A percentile compares a stretch with the other conserved stretches of the same genome.
Evolutionary conservation across 495 filamentous ascomycete species (phyloP).

Genomic region (Aspergillus hancockii): DNA sequence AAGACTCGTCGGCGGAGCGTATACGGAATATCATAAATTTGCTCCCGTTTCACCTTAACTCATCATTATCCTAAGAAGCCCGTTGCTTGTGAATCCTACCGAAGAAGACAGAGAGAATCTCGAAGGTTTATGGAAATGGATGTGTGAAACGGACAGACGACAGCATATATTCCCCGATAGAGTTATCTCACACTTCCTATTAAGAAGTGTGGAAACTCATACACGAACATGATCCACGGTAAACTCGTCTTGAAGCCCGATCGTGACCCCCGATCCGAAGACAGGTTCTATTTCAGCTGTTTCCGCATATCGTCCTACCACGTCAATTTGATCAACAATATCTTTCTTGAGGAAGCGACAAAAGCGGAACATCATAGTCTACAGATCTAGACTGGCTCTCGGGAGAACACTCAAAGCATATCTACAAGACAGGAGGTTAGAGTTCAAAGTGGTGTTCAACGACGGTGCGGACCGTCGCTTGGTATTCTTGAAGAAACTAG

Average conservation of each 20-base stretch:
- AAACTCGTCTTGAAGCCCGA: neutral
- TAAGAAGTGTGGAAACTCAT: conserved; percentile 23
- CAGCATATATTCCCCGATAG: neutral
- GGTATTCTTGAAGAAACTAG: neutral
- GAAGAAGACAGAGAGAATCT: neutral
- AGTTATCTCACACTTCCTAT: conserved; percentile 13
- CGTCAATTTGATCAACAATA: conserved; percentile 42
- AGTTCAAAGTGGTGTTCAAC: neutral
- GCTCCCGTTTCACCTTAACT: conserved; percentile 51
- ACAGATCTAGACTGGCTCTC: conserved; percentile 4
- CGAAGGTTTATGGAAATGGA: neutral
- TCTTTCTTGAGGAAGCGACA: conserved; percentile 40
- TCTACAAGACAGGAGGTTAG: neutral
- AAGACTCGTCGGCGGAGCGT: conserved; percentile 14
- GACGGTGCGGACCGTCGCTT: neutral
- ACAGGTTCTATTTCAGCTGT: conserved; percentile 45
- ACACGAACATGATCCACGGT: neutral
- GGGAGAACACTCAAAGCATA: neutral
- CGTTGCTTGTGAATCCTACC: conserved; percentile 15
- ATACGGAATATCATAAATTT: conserved; percentile 45
- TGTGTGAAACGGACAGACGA: neutral
- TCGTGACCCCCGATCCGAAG: conserved; percentile 3
- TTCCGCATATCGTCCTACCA: conserved; percentile 34
- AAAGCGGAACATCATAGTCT: conserved; percentile 8
- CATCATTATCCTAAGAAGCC: conserved; percentile 47